A percentile compares a stretch with the other conserved stretches of the same genome.
These are phyloP conservation scores for Cadophora gregata DNA, from an alignment of 2,329 filamentous ascomycete species.

Conservation along the genomic window DNA sequence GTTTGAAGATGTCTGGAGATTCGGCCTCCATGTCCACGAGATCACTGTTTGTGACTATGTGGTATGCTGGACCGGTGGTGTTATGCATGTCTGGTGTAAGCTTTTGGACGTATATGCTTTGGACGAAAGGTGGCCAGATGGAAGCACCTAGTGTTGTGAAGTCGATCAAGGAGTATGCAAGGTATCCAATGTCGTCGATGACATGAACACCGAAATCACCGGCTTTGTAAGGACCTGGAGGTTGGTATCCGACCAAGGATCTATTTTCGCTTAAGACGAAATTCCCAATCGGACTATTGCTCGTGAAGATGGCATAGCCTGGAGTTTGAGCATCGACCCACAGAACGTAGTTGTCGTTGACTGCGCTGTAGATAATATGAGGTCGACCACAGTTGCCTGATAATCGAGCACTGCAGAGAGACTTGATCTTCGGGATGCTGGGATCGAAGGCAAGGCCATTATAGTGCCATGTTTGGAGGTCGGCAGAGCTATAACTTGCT, in stretches of 20 bases:
- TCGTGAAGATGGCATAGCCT: conserved; percentile 34
- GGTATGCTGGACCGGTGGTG: conserved; percentile 32
- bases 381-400: conserved; percentile 34
- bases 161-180: conserved; percentile 36
- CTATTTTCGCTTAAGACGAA: conserved; percentile 24
- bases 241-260: conserved; percentile 31
- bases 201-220: conserved; percentile 35
- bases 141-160: conserved; percentile 35
- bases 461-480: conserved; percentile 34
- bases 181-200: conserved; percentile 34
- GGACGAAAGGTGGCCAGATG: conserved; percentile 38
- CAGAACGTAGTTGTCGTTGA: conserved; percentile 30
- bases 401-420: conserved; percentile 22
- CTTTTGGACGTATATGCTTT: conserved; percentile 35
- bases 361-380: conserved; percentile 33
- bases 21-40: conserved; percentile 37
- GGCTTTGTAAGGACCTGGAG: conserved; percentile 28
- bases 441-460: conserved; percentile 37
- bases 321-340: conserved; percentile 32
- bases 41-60: conserved; percentile 28
- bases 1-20: conserved; percentile 37
- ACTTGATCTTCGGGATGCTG: conserved; percentile 28
- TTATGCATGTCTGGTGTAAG: conserved; percentile 35
- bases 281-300: conserved; percentile 26
- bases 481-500: conserved; percentile 32